Base-by-base conservation (phyloP, 208 protist species). In the Crithidia brevicula region DNA sequence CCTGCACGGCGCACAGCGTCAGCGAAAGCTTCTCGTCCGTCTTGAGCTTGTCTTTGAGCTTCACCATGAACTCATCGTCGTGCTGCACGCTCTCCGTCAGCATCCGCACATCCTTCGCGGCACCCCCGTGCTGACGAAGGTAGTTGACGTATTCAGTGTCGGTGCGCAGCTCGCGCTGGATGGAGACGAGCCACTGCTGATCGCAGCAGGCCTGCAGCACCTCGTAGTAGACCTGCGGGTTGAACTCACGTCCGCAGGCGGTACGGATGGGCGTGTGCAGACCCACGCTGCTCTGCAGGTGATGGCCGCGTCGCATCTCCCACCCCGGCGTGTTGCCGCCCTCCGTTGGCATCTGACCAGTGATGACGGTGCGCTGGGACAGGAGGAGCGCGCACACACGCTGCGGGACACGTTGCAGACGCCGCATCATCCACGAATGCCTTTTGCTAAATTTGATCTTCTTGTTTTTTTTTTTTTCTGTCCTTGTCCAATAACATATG, bases 131-230 rank as follows among this genome's bases (percentile, higher is more conserved):
- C 42, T 82, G 65, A 5, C 83, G 82, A 3, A 95, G 79, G 57
- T 83, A 83, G 16, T 86, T 77, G 27, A 93, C 33, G 72, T 92
- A 95, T 76, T 95, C 90, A 10, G 71, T 59, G 68, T 95, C 90
- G 20, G 47, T 83, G 36, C 70, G 75, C 46, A 95, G 50, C 62
- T 92, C 85, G 3, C 85, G 82, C 77, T 95, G 90, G 49, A 95
- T 90, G n/a, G 86, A 83, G 33, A 81, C 70, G 67, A 95, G 70
- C 90, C 90, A 95, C 81, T 88, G 81, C 74, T 81, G 81, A 66
- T 95, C 86, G 51, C 87, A 93, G 72, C 86, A 93, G 3, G 90
- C 90, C 80, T 95, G 90, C 40, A 95, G 63, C 28, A 93, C 72
- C 66, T 95, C 90, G 67, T 93, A 82, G 71, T 93, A 93, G 9